Base-by-base conservation (phyloP, 805 yeast genomes). In the Wickerhamiella parazyma region DNA sequence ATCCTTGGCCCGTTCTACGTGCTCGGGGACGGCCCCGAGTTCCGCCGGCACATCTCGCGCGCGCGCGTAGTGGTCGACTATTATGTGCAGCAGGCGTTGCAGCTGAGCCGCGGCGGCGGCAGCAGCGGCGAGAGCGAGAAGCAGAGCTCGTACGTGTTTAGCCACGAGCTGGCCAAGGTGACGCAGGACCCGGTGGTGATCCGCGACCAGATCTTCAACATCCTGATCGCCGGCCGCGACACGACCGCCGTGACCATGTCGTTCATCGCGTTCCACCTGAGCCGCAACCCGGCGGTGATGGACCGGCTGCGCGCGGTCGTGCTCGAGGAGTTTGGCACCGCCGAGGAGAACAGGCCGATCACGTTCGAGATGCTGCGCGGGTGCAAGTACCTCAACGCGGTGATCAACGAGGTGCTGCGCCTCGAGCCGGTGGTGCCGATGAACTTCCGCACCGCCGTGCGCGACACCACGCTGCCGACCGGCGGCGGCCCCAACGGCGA, bases 161-260 rank as follows among this genome's bases (percentile, higher is more conserved):
- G 66, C 46, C 59, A 63, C 42, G 71, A 68, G 49, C 61, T 69
- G 48, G 67, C 60, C 38, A 64, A 65, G 49, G 66, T 66, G 45
- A 65, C 69, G 10, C 55, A 67, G 44, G 65, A 69, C 48, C 69
- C 68, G 4, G 53, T 45, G 38, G 61, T 66, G 19, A 59, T 69
- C 45, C 58, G 70, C 40, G 71, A 68, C 49, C 72, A 69, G 52
- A 55, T 64, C 44, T 57, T 69, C 52, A 68, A 65, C 45, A 63
- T 69, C 40, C 58, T 69, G 46, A 48, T 67, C 19, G 73, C 73
- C 21, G 72, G 71, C 14, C 60, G 73, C 52, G 72, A 68, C 50
- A 69, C 72, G 19, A 69, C 73, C 10, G 70, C 72, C 7, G 65
- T 69, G 4, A 55, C 67, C 28, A 59, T 69, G 38, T 60, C 69